Evolutionary conservation across 805 yeast genomes (phyloP), one percentile per base, ranked within the genome.

Genomic region (Teunomyces stri): DNA sequence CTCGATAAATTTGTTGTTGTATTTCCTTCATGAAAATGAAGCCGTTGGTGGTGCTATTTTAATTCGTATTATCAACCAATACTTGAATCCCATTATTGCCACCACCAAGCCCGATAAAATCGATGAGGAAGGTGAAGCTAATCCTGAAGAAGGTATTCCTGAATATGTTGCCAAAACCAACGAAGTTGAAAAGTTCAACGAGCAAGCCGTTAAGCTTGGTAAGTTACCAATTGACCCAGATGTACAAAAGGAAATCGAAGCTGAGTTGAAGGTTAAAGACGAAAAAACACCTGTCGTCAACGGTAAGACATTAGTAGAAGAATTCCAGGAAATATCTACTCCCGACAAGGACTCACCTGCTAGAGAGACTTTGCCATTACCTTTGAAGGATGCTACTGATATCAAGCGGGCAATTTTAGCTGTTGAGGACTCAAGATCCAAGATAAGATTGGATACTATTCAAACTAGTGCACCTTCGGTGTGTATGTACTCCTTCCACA

Each of bases 401-500:
- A 76, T 94, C 44, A 87, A 86, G 61, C 70, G 88, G 49, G 92
- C 87, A 61, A 84, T 92, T 16, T 74, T 81, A 51, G 79, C 82
- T 48, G 88, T 94, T 27, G 88, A 82, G 58, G 98, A 92, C 65
- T 81, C 92, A 6, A 76, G 96, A 50, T 80, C 87, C 29, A 81
- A 85, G 52, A 82, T 92, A 49, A 78, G 74, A 54, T 64, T 92
- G 44, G 87, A 82, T 20, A 74, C 84, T 4, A 67, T 79, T 28
- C 96, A 87, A 67, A 86, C 95, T 3, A 74, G 89, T 18, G 80
- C 92, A 21, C 99, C 99, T 18, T 87, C 96, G 47, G 96, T 92
- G 30, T 94, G 98, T 67, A 89, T 92, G 96, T 94, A 94, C 72
- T 92, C 98, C 0, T 91, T 94, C 71, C 99, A 94, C 73, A 94